Conservation (phyloP, 768 basidiomycete species). For the Lactarius akahatsu region DNA sequence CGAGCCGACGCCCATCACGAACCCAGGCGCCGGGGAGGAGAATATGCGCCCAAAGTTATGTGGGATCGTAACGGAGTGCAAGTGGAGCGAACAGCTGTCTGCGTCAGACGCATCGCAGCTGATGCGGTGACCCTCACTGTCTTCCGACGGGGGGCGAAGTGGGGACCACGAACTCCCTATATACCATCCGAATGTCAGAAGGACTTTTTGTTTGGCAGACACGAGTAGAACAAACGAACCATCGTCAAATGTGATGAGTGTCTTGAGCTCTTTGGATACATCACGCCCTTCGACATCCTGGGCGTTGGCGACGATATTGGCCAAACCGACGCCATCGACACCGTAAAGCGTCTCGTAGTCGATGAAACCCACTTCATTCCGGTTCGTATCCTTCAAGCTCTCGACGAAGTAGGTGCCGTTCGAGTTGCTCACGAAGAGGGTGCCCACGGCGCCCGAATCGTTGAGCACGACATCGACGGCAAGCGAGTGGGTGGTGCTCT, state of each 20-base stretch:
- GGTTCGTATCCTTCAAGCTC: constrained; percentile 87
- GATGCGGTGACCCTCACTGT: constrained; percentile 60
- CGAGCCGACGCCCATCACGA: constrained; percentile 95
- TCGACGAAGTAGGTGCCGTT: constrained; percentile 96
- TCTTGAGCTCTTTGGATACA: constrained; percentile 70
- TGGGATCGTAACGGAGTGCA: constrained; percentile 88
- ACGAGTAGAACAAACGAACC: constrained; percentile 39
- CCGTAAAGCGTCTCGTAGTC: constrained; percentile 90
- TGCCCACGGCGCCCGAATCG: constrained; percentile 67
- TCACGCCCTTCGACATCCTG: constrained; percentile 76
- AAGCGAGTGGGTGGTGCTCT: constrained; percentile 89
- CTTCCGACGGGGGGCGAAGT: constrained; percentile 55
- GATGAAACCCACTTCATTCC: constrained; percentile 84
- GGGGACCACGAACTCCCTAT: constrained; percentile 72
- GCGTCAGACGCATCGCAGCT: constrained; percentile 57
- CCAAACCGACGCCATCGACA: constrained; percentile 86
- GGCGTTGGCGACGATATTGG: constrained; percentile 83
- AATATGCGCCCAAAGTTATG: constrained; percentile 96
- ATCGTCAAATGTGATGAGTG: constrained; percentile 88
- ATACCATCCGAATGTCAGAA: background rate
- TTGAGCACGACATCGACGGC: constrained; percentile 90
- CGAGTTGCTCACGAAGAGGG: constrained; percentile 92
- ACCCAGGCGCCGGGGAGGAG: constrained; percentile 91
- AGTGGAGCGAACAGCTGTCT: constrained; percentile 76
- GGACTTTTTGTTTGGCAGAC: constrained; percentile 19